These are phyloP conservation scores for Cerioporus squamosus DNA, from an alignment of 1,284 basidiomycete genomes.

Conservation along the genomic window DNA sequence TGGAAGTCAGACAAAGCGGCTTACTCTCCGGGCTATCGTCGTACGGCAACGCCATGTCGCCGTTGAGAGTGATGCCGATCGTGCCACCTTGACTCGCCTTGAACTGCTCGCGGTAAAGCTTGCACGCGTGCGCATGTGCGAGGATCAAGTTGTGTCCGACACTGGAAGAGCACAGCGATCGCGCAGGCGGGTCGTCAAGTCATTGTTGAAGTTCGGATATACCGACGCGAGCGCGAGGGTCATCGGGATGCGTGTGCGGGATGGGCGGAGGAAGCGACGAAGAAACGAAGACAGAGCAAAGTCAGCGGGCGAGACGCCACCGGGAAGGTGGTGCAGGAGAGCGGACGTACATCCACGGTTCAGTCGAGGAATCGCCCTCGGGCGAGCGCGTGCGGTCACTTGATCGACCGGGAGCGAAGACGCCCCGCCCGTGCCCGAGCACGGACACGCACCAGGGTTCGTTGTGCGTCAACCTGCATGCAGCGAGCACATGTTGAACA, in stretches of 20 bases:
- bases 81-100: conserved; percentile 56
- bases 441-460: conserved; percentile 78
- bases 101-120: conserved; percentile 68
- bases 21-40: conserved; percentile 67
- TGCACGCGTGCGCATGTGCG: conserved; percentile 68
- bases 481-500: conserved; percentile 11
- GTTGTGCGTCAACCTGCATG: conserved; percentile 65
- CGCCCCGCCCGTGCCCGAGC: conserved; percentile 67
- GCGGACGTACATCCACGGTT: conserved; percentile 69
- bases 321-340: conserved; percentile 17
- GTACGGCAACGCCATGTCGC: conserved; percentile 72
- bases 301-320: conserved; percentile 8
- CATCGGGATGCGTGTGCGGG: background rate
- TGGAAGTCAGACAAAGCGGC: conserved; percentile 25
- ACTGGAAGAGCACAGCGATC: conserved; percentile 35
- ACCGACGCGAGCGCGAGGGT: conserved; percentile 6
- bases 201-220: background rate
- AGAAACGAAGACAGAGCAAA: background rate
- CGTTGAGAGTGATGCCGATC: conserved; percentile 80
- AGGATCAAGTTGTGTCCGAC: conserved; percentile 74
- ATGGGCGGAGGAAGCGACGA: background rate
- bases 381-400: conserved; percentile 58
- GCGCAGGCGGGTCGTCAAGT: background rate
- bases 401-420: conserved; percentile 71
- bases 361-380: conserved; percentile 65